Base-by-base conservation (phyloP, 345 rosid genomes). In the Eucalyptus sp. region DNA sequence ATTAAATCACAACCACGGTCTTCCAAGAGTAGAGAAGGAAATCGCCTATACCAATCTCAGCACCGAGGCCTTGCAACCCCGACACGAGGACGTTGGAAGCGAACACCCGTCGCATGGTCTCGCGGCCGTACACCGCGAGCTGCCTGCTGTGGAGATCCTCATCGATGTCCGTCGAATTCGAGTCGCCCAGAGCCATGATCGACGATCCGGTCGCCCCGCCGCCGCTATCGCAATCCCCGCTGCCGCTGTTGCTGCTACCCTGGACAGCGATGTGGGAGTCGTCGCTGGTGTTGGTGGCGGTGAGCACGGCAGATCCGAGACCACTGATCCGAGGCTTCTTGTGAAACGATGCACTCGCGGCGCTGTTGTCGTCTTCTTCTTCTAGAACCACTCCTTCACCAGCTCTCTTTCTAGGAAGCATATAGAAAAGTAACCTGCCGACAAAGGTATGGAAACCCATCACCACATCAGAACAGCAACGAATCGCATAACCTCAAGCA, bases 41-140 rank as follows among this genome's bases (percentile, higher is more conserved):
- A 76, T 76, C 7, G 29, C 48, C 9, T 27, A 76, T 95, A 97
- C 99, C 99, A 76, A 98, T 97, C 94, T 98, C 99, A 7, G 95
- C 99, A 33, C 99, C 99, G 13, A 98, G 97, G 49, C 99, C 99
- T 88, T 94, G 98, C 93, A 97, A 91, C 93, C 99, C 99, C 0
- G 99, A 97, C 86, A 98, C 91, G 56, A 98, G 98, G 62, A 98
- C 93, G 81, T 94, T 94, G 0, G 99, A 98, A 10, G 98, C 99
- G 83, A 98, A 98, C 90, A 98, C 98, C 79, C 98, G 95, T 50
- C 96, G 94, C 99, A 98, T 98, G 8, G 99, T 97, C 93, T 98
- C 99, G 6, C 99, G 98, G 50, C 99, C 99, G 52, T 98, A 98
- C 49, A 98, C 99, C 3, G 99, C 99, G 31, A 98, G 99, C 96